These are phyloP conservation scores for Endothia cerciana DNA, from an alignment of 2,329 filamentous ascomycete genomes.

Conservation along the genomic window DNA sequence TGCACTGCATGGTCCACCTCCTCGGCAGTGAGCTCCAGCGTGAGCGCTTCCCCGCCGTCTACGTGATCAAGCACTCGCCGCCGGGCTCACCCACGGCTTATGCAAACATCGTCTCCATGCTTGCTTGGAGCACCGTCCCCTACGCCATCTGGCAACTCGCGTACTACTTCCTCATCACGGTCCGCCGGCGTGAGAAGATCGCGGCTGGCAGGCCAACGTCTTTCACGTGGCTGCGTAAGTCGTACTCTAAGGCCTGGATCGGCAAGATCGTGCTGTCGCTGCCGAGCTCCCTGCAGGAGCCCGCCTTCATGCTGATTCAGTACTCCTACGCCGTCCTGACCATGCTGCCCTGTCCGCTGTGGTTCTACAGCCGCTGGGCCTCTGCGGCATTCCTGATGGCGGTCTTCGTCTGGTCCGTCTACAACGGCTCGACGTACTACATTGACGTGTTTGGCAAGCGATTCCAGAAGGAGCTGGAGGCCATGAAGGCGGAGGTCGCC, in stretches of 20 bases:
- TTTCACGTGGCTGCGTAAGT: conserved; percentile 94
- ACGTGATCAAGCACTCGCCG: conserved; percentile 71
- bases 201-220: conserved; percentile 93
- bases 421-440: conserved; percentile 97
- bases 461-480: conserved; percentile 94
- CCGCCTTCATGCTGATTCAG: conserved; percentile 95
- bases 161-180: conserved; percentile 95
- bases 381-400: conserved; percentile 75
- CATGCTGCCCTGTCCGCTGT: conserved; percentile 91
- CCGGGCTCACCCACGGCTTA: conserved; percentile 81
- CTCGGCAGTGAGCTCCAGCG: conserved; percentile 67
- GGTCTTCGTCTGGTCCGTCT: conserved; percentile 93
- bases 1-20: conserved; percentile 91
- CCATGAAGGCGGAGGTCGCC: conserved; percentile 83
- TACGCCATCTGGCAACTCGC: conserved; percentile 90
- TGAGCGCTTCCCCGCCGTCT: conserved; percentile 80
- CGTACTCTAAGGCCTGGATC: conserved; percentile 87
- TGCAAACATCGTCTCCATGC: conserved; percentile 77
- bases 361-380: conserved; percentile 88
- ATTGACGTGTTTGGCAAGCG: conserved; percentile 97
- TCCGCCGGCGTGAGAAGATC: conserved; percentile 93
- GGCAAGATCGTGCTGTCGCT: conserved; percentile 82
- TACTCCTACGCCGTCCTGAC: conserved; percentile 89
- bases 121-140: conserved; percentile 90
- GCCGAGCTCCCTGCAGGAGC: conserved; percentile 76